Evolutionary conservation across 78 protist genomes (phyloP).

Genomic region (Capsaspora owczarzaki): DNA sequence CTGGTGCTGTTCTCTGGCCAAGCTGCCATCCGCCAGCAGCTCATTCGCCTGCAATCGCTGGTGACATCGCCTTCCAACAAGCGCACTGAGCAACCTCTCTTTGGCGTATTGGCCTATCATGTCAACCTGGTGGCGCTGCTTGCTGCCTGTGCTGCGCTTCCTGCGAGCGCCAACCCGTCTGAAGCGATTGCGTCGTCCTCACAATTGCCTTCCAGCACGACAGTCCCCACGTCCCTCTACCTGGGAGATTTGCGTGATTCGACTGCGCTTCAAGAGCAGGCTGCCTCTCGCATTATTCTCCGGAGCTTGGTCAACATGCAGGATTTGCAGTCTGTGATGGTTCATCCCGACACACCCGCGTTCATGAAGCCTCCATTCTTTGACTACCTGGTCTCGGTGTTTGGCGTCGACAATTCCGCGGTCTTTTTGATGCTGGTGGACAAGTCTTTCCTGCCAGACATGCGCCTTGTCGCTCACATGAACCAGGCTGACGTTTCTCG

Average conservation of each 20-base stretch:
- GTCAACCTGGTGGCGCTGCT: background rate
- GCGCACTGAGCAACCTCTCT: too few relatives aligned
- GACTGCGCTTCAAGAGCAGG: too few relatives aligned
- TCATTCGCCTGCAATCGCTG: background rate
- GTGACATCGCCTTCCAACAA: too few relatives aligned
- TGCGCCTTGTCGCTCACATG: background rate
- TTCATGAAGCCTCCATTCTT: background rate
- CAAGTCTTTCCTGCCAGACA: background rate
- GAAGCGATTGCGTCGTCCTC: background rate
- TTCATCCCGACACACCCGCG: background rate
- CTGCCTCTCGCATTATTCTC: background rate
- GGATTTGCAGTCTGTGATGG: background rate
- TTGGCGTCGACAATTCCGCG: background rate
- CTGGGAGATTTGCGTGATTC: too few relatives aligned
- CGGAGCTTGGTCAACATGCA: background rate
- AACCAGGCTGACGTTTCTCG: background rate
- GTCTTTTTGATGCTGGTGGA: background rate
- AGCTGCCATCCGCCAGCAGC: background rate
- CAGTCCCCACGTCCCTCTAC: too few relatives aligned
- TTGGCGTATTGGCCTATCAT: conserved; percentile 1
- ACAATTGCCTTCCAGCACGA: background rate
- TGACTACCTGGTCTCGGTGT: background rate
- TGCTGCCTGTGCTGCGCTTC: background rate
- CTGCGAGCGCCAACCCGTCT: background rate
- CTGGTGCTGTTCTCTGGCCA: background rate